A percentile compares a stretch with the other conserved stretches of the same genome.
These are phyloP conservation scores for Alternaria hordeiaustralica DNA, from an alignment of 2,329 filamentous ascomycete species.

Conservation along the genomic window DNA sequence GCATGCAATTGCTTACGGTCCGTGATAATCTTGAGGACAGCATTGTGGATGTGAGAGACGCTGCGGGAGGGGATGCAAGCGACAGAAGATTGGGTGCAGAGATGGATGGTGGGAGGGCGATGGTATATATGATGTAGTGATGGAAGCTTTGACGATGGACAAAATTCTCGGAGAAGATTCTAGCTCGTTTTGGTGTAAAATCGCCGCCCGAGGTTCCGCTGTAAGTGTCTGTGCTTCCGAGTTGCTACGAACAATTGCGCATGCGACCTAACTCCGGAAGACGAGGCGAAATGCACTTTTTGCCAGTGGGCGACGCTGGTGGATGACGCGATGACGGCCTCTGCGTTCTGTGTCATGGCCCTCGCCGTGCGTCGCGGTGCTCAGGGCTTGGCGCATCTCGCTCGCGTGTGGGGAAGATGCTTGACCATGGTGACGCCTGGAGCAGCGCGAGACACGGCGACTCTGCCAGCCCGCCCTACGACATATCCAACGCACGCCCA, in stretches of 20 bases:
- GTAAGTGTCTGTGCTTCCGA: conserved; percentile 23
- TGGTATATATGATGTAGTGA: conserved; percentile 38
- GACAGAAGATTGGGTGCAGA: conserved; percentile 30
- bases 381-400: conserved; percentile 14
- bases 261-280: neutral
- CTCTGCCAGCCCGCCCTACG: neutral
- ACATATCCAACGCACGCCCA: neutral
- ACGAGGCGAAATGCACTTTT: neutral
- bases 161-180: conserved; percentile 40
- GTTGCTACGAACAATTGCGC: conserved; percentile 1
- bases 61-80: conserved; percentile 40
- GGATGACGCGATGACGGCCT: neutral
- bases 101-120: conserved; percentile 24
- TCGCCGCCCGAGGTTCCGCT: conserved; percentile 25
- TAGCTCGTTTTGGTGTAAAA: conserved; percentile 24
- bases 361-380: neutral
- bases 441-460: conserved; percentile 13
- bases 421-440: conserved; percentile 11
- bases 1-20: conserved; percentile 41
- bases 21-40: conserved; percentile 52
- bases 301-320: neutral
- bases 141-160: conserved; percentile 36
- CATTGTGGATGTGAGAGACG: conserved; percentile 43
- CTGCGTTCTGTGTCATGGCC: neutral
- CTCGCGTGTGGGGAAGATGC: conserved; percentile 21